Percentiles rank a stretch among this genome's conserved stretches.
phyloP scores from a whole-genome alignment of 2,329 filamentous ascomycete genomes.

The Lasiodiplodia citricola region DNA sequence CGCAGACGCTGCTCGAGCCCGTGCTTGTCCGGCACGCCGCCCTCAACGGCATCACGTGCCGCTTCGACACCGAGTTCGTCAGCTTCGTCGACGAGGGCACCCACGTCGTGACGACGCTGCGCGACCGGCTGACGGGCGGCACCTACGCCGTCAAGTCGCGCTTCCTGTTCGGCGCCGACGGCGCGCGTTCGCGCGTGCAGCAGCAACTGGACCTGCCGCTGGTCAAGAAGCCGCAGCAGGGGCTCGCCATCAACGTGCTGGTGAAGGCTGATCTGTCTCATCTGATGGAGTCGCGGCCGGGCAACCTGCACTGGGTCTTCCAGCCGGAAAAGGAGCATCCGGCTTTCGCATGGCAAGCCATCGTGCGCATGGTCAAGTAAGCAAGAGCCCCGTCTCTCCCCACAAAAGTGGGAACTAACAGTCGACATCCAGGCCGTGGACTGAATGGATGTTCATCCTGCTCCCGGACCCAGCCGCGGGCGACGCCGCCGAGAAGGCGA shows the following conservation, averaged over 20 bases:
- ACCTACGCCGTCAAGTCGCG: constrained; percentile 57
- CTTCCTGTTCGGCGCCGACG: constrained; percentile 67
- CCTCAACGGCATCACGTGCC: constrained; percentile 45
- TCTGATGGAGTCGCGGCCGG: constrained; percentile 56
- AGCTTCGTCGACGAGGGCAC: constrained; percentile 36
- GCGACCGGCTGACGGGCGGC: constrained; percentile 43
- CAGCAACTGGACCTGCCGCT: constrained; percentile 55
- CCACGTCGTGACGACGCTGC: constrained; percentile 43
- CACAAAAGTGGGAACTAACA: background rate
- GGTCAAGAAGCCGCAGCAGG: constrained; percentile 52
- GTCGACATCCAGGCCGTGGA: constrained; percentile 54
- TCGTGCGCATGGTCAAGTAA: constrained; percentile 63
- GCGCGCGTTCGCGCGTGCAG: constrained; percentile 53
- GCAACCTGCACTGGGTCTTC: constrained; percentile 67
- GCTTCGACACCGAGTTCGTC: constrained; percentile 47
- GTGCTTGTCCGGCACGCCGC: constrained; percentile 47
- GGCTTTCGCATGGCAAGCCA: constrained; percentile 56
- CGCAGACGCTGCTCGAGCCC: constrained; percentile 52
- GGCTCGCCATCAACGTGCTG: constrained; percentile 57
- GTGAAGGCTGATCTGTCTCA: constrained; percentile 58
- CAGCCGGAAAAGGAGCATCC: constrained; percentile 60
- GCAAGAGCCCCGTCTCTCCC: background rate
- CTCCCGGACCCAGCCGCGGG: constrained; percentile 11
- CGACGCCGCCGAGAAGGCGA: constrained; percentile 5
- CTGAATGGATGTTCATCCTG: constrained; percentile 61